Evolutionary conservation across 2,329 filamentous ascomycete species (phyloP).

Genomic region (Hymenoscyphus repandus): DNA sequence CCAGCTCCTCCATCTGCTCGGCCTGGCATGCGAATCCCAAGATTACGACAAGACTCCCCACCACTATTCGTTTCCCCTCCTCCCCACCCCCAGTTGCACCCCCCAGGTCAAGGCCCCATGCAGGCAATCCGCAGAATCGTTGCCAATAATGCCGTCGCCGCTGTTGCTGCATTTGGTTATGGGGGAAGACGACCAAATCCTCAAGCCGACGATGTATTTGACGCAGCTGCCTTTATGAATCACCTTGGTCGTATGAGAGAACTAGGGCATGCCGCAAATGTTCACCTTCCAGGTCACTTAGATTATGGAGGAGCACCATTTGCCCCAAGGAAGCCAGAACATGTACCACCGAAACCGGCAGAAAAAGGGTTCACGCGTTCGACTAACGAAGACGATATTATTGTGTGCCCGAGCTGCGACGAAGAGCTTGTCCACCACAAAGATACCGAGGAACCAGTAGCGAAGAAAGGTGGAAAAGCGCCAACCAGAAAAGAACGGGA

Average conservation of each 20-base stretch:
- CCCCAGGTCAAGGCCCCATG: background rate
- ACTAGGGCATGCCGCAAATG: no score
- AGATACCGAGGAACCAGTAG: conserved; percentile 29
- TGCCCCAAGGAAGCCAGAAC: conserved; percentile 25
- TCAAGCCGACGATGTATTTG: no score
- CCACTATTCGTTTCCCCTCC: conserved; percentile 6
- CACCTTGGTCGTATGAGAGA: no score
- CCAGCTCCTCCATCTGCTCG: conserved; percentile 7
- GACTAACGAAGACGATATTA: conserved; percentile 63
- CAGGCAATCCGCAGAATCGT: background rate
- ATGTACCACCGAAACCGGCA: conserved; percentile 42
- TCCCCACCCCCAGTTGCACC: conserved; percentile 4
- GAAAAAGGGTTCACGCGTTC: conserved; percentile 76
- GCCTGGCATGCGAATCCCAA: background rate
- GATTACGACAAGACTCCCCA: conserved; percentile 6
- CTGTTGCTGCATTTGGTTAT: no score
- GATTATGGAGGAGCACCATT: conserved; percentile 24
- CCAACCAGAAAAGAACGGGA: conserved; percentile 44
- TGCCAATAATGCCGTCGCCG: no score
- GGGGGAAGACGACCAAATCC: no score
- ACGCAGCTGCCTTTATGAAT: no score
- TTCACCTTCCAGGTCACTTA: conserved; percentile 23
- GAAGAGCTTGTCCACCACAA: conserved; percentile 73
- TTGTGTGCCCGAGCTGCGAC: conserved; percentile 83
- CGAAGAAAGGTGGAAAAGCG: conserved; percentile 41